Conservation (phyloP, 176 grass and related monocot species). For the Zea mays region Zm-B73-REFERENCE-NAM-5.0 NC_050105.1:123572501-123573000, state of each 20-base stretch:
- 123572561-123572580: conserved; percentile 75
- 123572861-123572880: too few species aligned
- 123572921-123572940: too few species aligned
- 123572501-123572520: conserved; percentile 62
- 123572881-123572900: too few species aligned
- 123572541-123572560: conserved; percentile 62
- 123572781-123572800: background rate
- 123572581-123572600: conserved; percentile 65
- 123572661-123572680: conserved; percentile 63
- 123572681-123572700: conserved; percentile 64
- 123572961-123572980: background rate
- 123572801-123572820: too few species aligned
- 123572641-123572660: conserved; percentile 71
- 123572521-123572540: conserved; percentile 59
- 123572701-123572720: conserved; percentile 68
- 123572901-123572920: too few species aligned
- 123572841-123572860: too few species aligned
- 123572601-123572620: conserved; percentile 70
- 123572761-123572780: background rate
- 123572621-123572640: conserved; percentile 55
- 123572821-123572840: too few species aligned
- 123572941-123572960: too few species aligned
- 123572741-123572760: background rate
- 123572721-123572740: conserved; percentile 21
- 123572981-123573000: background rate